These are phyloP conservation scores for Edaphochlamys debaryana DNA, from an alignment of 139 green algal species.

Conservation along the genomic window DNA sequence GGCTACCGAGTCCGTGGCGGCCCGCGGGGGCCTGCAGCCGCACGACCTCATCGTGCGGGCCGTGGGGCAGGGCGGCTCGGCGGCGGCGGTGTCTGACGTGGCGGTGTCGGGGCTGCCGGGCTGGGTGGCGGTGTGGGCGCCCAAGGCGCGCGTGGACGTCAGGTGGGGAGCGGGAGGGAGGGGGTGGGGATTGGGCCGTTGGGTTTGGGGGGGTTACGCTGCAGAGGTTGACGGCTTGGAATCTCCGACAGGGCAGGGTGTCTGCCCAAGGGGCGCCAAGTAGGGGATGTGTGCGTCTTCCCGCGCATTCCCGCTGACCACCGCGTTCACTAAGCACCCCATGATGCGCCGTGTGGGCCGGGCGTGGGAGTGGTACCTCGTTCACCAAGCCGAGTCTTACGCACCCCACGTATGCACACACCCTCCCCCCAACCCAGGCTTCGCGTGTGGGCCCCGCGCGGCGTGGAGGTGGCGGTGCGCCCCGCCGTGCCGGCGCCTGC, in stretches of 20 bases:
- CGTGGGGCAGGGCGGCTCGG: slow-evolving; percentile 1
- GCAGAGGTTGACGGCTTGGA: no score
- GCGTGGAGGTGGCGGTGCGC: slow-evolving; percentile 90
- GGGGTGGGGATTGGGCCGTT: neutral
- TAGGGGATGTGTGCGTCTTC: no score
- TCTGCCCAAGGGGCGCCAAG: no score
- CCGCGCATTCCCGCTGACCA: no score
- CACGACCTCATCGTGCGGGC: slow-evolving; percentile 44
- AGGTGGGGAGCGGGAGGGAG: slow-evolving; percentile 9
- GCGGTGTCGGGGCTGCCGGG: slow-evolving; percentile 75
- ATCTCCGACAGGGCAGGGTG: no score
- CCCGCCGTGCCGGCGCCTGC: slow-evolving; percentile 74
- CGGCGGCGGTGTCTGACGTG: slow-evolving; percentile 66
- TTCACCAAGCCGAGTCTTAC: no score
- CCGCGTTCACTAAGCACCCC: no score
- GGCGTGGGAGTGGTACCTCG: no score
- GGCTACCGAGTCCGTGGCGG: slow-evolving; percentile 58
- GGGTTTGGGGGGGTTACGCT: neutral
- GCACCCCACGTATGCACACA: no score
- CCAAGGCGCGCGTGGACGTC: slow-evolving; percentile 37
- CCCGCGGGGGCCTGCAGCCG: slow-evolving; percentile 69
- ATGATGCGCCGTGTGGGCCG: no score
- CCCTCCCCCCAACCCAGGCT: slow-evolving; percentile 47
- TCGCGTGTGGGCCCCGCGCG: slow-evolving; percentile 77
- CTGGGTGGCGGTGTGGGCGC: slow-evolving; percentile 53